Percentiles rank a stretch among this genome's conserved stretches.
These are phyloP conservation scores for Podospora fimiseda DNA, from an alignment of 495 filamentous ascomycete species.

Conservation along the genomic window DNA sequence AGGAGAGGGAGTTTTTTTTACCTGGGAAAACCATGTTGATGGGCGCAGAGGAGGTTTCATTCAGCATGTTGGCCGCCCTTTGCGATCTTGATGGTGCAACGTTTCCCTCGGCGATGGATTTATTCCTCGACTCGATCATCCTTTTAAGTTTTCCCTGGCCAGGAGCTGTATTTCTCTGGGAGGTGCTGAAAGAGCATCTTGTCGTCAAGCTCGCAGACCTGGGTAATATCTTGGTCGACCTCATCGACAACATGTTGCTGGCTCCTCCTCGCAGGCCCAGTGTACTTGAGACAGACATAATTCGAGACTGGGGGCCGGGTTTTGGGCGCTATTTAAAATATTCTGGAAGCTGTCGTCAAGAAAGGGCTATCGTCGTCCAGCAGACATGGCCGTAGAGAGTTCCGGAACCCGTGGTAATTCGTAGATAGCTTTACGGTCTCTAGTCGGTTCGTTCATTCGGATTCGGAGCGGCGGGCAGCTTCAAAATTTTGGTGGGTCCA, in stretches of 20 bases:
- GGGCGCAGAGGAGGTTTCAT: not conserved
- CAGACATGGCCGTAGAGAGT: not conserved
- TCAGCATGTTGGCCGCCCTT: not conserved
- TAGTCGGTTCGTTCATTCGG: no score
- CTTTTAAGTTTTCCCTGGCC: not conserved
- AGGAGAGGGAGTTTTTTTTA: not conserved
- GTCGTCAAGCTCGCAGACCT: not conserved
- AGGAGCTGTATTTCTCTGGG: not conserved
- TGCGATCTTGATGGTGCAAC: not conserved
- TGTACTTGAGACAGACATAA: not conserved
- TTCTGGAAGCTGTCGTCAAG: not conserved
- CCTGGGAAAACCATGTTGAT: conserved; percentile 5
- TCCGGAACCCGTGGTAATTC: no score
- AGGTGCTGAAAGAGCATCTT: conserved; percentile 3
- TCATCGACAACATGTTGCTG: not conserved
- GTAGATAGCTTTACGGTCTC: no score
- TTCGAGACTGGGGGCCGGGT: not conserved
- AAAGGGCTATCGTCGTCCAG: not conserved
- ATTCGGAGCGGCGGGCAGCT: not conserved
- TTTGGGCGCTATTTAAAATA: no score
- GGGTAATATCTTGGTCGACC: conserved; percentile 1
- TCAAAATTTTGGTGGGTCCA: not conserved
- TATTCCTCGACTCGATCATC: not conserved
- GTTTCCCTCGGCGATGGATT: not conserved
- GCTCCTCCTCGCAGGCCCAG: conserved; percentile 13